Evolutionary conservation across 257 asterid genomes (phyloP).

Genomic region (Solanum rostratum): DNA sequence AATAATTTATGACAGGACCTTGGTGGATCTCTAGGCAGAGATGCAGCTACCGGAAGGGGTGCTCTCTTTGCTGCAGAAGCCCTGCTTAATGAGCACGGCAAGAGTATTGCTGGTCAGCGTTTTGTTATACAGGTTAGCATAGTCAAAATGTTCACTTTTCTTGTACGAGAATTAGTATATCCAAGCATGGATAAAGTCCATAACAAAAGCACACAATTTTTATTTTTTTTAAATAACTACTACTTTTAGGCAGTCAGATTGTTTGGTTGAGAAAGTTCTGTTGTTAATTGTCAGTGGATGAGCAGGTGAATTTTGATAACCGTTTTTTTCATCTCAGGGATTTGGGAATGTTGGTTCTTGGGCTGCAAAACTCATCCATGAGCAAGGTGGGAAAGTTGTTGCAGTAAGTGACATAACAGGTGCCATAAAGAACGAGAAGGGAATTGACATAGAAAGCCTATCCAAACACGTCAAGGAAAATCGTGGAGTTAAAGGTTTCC

Average conservation of each 20-base stretch:
- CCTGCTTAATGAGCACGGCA: slow-evolving; percentile 46
- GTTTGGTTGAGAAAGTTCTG: neutral
- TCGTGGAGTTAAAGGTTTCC: slow-evolving; percentile 63
- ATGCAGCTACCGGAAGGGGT: slow-evolving; percentile 69
- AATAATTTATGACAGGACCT: slow-evolving; percentile 29
- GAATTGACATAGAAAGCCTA: slow-evolving; percentile 47
- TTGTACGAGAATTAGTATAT: neutral
- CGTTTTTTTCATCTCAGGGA: slow-evolving; percentile 20
- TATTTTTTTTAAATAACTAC: neutral
- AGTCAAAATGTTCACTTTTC: neutral
- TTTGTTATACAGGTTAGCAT: slow-evolving; percentile 39
- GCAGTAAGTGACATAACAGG: slow-evolving; percentile 60
- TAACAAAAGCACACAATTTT: neutral
- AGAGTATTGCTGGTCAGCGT: slow-evolving; percentile 40
- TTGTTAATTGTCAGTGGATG: neutral
- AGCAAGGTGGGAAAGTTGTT: slow-evolving; percentile 43
- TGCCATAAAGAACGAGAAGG: slow-evolving; percentile 48
- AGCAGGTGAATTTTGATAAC: neutral
- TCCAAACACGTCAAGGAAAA: slow-evolving; percentile 38
- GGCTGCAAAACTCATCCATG: slow-evolving; percentile 50
- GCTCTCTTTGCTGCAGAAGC: slow-evolving; percentile 52
- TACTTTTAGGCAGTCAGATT: neutral
- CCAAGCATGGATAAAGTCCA: neutral
- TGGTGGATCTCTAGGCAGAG: slow-evolving; percentile 69
- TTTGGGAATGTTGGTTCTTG: slow-evolving; percentile 65